A percentile compares a stretch with the other conserved stretches of the same genome.
Conservation (phyloP, 495 filamentous ascomycete genomes). For the Lepidopterella palustris region DNA sequence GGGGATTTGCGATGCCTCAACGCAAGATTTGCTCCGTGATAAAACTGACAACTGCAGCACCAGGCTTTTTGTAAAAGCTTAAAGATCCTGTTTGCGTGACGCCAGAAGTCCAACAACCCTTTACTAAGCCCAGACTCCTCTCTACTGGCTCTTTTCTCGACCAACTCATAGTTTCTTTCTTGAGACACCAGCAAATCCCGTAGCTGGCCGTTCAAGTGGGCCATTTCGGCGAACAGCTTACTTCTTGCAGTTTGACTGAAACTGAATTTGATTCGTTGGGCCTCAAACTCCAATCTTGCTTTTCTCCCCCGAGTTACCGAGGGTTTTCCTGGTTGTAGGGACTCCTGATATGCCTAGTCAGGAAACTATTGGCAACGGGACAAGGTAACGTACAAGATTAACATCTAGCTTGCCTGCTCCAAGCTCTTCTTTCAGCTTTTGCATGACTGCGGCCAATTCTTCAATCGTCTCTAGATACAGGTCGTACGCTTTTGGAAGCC, state of each 20-base stretch:
- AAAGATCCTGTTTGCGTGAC: slow-evolving; percentile 10
- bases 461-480: background rate
- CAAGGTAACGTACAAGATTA: background rate
- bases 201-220: slow-evolving; percentile 12
- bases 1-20: background rate
- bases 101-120: slow-evolving; percentile 4
- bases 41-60: slow-evolving; percentile 9
- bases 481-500: slow-evolving; percentile 14
- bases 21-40: slow-evolving; percentile 1
- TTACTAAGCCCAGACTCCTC: background rate
- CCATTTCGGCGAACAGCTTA: slow-evolving; percentile 25
- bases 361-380: too few relatives aligned
- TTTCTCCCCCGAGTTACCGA: background rate
- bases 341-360: too few relatives aligned
- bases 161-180: slow-evolving; percentile 3
- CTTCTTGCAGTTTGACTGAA: slow-evolving; percentile 29
- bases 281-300: background rate
- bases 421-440: background rate
- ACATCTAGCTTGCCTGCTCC: background rate
- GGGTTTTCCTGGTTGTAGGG: background rate
- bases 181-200: slow-evolving; percentile 11
- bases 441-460: background rate
- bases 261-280: slow-evolving; percentile 22
- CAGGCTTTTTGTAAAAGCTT: slow-evolving; percentile 7
- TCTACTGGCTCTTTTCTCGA: background rate